Evolutionary conservation across 2,329 filamentous ascomycete species (phyloP).

Genomic region (Sclerotiophoma versabilis): DNA sequence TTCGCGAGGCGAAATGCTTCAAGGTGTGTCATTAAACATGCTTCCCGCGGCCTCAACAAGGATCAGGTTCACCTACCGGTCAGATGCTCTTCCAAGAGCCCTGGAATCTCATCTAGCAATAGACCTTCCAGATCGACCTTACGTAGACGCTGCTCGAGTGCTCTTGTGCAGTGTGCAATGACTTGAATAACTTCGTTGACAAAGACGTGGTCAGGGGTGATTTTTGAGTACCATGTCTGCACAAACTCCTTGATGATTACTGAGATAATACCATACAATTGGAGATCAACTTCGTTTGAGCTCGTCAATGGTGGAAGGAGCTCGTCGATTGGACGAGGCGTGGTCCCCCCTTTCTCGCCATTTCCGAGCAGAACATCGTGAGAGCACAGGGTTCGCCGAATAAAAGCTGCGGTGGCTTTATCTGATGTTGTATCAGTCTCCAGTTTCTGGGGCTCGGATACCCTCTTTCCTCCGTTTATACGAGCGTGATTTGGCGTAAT

Average conservation of each 20-base stretch:
- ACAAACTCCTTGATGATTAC: conserved; percentile 91
- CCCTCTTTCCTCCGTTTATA: conserved; percentile 23
- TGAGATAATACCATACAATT: conserved; percentile 91
- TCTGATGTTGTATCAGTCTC: conserved; percentile 66
- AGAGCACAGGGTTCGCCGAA: conserved; percentile 84
- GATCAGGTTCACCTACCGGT: conserved; percentile 64
- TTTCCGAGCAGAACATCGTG: conserved; percentile 60
- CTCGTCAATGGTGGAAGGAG: conserved; percentile 90
- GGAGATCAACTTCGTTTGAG: conserved; percentile 89
- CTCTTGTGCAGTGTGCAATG: conserved; percentile 89
- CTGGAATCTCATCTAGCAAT: conserved; percentile 85
- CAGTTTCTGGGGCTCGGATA: conserved; percentile 33
- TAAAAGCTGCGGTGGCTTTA: conserved; percentile 78
- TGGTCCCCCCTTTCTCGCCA: conserved; percentile 63
- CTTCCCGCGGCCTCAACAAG: conserved; percentile 23
- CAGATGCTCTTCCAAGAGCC: conserved; percentile 80
- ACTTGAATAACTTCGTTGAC: conserved; percentile 87
- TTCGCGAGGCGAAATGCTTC: conserved; percentile 75
- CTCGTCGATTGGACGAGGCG: conserved; percentile 74
- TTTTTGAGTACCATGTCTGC: conserved; percentile 89
- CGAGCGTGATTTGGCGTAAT: conserved; percentile 26
- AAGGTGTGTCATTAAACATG: conserved; percentile 32
- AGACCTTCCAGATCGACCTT: conserved; percentile 83
- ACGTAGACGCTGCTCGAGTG: conserved; percentile 83
- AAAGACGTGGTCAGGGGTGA: conserved; percentile 89